A percentile compares a stretch with the other conserved stretches of the same genome.
Evolutionary conservation across 2,329 filamentous ascomycete species (phyloP).

Genomic region (Apiospora aurea): DNA sequence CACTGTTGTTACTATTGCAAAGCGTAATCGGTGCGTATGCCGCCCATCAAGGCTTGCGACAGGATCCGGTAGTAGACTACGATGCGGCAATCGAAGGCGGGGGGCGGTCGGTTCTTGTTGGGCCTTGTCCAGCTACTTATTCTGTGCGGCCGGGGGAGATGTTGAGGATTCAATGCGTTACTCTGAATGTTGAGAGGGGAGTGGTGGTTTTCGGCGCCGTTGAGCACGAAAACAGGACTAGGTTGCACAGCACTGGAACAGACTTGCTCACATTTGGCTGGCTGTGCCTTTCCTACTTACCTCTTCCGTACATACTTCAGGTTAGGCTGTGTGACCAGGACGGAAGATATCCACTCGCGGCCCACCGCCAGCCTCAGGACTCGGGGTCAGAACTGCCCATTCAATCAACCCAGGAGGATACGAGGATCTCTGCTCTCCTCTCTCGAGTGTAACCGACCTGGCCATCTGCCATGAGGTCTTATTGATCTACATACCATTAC

Average conservation of each 20-base stretch:
- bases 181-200: background rate
- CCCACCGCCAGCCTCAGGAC: too few species aligned
- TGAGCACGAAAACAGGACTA: background rate
- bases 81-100: background rate
- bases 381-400: background rate
- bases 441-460: background rate
- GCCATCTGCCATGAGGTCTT: background rate
- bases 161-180: background rate
- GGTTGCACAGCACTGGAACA: background rate
- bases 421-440: too few species aligned
- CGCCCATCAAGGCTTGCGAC: background rate
- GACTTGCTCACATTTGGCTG: background rate
- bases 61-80: background rate
- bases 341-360: background rate
- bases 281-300: background rate
- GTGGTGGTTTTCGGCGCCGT: background rate
- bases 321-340: background rate
- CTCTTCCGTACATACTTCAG: background rate
- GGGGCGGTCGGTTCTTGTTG: background rate
- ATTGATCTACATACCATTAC: background rate
- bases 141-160: background rate
- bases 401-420: background rate
- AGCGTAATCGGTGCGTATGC: background rate
- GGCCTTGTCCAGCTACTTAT: background rate
- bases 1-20: slow-evolving; percentile 7